Percentiles rank a stretch among this genome's conserved stretches.
Evolutionary conservation across 2,329 filamentous ascomycete genomes (phyloP).

Genomic region (Phialocephala sp.): DNA sequence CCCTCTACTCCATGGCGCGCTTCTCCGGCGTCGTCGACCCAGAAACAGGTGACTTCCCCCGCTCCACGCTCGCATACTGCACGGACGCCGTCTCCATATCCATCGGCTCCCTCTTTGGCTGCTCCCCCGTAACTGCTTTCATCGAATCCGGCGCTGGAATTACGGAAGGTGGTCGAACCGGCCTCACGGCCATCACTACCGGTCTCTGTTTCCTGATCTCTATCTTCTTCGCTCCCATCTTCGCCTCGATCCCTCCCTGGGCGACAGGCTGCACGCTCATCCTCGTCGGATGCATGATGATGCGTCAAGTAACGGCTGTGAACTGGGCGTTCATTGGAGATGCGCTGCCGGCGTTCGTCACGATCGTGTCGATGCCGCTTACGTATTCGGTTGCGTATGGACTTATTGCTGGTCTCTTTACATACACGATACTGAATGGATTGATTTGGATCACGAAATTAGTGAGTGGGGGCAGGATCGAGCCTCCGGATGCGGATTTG

Average conservation of each 20-base stretch:
- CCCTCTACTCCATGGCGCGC: conserved; percentile 81
- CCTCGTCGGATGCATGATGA: conserved; percentile 79
- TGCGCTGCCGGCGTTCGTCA: conserved; percentile 76
- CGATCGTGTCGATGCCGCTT: conserved; percentile 77
- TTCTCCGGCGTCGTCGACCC: conserved; percentile 70
- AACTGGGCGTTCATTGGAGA: conserved; percentile 82
- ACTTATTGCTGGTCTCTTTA: conserved; percentile 68
- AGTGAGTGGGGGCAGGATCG: conserved; percentile 52
- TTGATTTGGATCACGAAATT: conserved; percentile 56
- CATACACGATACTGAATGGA: conserved; percentile 60
- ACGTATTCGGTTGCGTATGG: conserved; percentile 81
- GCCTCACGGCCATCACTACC: conserved; percentile 71
- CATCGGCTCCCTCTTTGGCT: conserved; percentile 71
- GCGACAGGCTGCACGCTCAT: conserved; percentile 77
- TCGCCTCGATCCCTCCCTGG: conserved; percentile 79
- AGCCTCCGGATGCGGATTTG: conserved; percentile 57
- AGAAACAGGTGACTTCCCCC: conserved; percentile 80
- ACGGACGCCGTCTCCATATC: conserved; percentile 75
- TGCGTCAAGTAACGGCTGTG: conserved; percentile 73
- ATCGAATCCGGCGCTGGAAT: conserved; percentile 80
- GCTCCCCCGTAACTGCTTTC: conserved; percentile 75
- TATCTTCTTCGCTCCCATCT: conserved; percentile 77
- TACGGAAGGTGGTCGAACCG: conserved; percentile 75
- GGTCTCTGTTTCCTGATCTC: conserved; percentile 74
- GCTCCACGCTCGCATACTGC: conserved; percentile 80